Base-by-base conservation (phyloP, 1,284 basidiomycete genomes). In the Schizopora paradoxa region DNA sequence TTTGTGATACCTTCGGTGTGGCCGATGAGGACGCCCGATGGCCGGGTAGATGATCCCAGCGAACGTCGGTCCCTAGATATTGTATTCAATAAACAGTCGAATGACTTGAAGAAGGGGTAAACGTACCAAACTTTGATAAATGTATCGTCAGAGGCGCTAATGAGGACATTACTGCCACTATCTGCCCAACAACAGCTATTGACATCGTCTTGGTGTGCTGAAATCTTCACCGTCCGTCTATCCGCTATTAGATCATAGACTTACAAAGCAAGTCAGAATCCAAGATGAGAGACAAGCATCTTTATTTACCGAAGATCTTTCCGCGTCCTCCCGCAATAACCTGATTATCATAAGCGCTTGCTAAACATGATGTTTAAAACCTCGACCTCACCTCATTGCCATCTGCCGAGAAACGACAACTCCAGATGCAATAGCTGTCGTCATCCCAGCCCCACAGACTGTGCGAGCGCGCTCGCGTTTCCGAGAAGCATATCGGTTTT, bases 181-280 rank as follows among this genome's bases (percentile, higher is more conserved):
- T 97, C 93, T 2, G 94, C 93, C 82, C 93, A 98, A 56, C 90
- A 92, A 52, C 94, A 95, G 37, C 90, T 94, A 57, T 99, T 99
- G 33, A 98, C 89, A 61, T 99, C 96, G 58, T 92, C 85, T 0
- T 68, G 62, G 60, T 99, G 95, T 0, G 91, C 95, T 11, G 67
- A 58, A 13, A 99, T 92, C 54, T 82, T 86, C 14, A 98, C 81
- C 0, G 87, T 84, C 39, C 90, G 76, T 49, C 75, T 72, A 53
- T 91, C 75, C 2, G 86, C 80, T 51, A 91, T 67, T 39, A 99
- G 76, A 64, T 99, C 95, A 61, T 96, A 97, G 1, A 96, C 91
- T 90, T 63, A 25, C 11, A 35, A 7, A 36, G 35, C 2, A 14
- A 37, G 18, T 48, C 27, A 51, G 44, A 21, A 22, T 5, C 45